A percentile compares a stretch with the other conserved stretches of the same genome.
Evolutionary conservation across 1,139 yeast genomes (phyloP).

Genomic region (Debaryomycetaceae sp.): DNA sequence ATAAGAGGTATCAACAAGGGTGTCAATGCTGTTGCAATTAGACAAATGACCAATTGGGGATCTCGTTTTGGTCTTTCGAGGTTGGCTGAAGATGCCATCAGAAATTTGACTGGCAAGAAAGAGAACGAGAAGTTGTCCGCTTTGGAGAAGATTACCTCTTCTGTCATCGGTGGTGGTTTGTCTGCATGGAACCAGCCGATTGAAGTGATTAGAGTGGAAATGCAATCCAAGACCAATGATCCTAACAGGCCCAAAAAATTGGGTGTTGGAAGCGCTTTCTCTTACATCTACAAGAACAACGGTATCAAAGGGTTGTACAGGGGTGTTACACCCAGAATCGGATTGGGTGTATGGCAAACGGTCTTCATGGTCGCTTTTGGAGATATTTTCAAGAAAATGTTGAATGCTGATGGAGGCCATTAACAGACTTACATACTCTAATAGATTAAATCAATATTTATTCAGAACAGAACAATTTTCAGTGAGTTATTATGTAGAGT

Average conservation of each 20-base stretch:
- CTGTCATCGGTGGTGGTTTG: slow-evolving; percentile 93
- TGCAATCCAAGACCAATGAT: slow-evolving; percentile 91
- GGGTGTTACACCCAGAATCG: slow-evolving; percentile 96
- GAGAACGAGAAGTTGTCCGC: slow-evolving; percentile 65
- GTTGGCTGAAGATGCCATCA: slow-evolving; percentile 83
- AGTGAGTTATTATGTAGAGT: not conserved
- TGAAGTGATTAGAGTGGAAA: slow-evolving; percentile 95
- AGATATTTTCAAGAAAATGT: slow-evolving; percentile 60
- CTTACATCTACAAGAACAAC: slow-evolving; percentile 75
- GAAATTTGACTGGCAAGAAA: slow-evolving; percentile 57
- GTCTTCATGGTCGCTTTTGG: slow-evolving; percentile 99
- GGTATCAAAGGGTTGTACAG: slow-evolving; percentile 91
- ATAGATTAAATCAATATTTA: not conserved
- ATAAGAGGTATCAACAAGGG: slow-evolving; percentile 94
- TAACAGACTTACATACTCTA: slow-evolving; percentile 10
- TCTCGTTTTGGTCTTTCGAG: slow-evolving; percentile 92
- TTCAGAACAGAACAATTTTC: too few species aligned
- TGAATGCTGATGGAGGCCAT: slow-evolving; percentile 46
- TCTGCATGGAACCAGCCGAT: slow-evolving; percentile 99
- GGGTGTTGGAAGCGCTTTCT: slow-evolving; percentile 74
- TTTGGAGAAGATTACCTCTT: slow-evolving; percentile 77
- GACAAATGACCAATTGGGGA: slow-evolving; percentile 99
- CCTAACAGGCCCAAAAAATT: slow-evolving; percentile 94
- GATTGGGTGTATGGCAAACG: slow-evolving; percentile 97
- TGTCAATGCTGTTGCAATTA: slow-evolving; percentile 97